A percentile compares a stretch with the other conserved stretches of the same genome.
Evolutionary conservation across 495 filamentous ascomycete genomes (phyloP).

Genomic region (Evernia prunastri): DNA sequence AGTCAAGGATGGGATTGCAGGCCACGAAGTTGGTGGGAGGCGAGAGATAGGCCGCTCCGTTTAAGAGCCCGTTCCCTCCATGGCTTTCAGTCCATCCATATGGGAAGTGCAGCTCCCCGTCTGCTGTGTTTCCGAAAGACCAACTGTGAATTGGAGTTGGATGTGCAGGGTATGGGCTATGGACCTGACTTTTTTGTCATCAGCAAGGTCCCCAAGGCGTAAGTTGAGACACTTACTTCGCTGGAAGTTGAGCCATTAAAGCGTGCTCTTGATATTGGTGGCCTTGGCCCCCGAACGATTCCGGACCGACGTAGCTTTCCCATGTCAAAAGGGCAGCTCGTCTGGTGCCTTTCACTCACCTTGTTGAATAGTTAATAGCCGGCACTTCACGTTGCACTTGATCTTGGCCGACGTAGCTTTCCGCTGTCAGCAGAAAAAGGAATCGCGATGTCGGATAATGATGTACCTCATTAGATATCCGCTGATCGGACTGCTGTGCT

Average conservation of each 20-base stretch:
- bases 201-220: background rate
- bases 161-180: background rate
- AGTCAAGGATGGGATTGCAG: background rate
- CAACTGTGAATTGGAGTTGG: background rate
- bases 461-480: background rate
- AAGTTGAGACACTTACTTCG: background rate
- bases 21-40: background rate
- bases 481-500: background rate
- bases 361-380: background rate
- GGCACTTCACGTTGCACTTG: background rate
- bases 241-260: background rate
- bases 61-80: background rate
- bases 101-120: background rate
- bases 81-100: background rate
- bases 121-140: background rate
- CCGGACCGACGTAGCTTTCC: background rate
- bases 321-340: background rate
- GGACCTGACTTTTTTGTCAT: background rate
- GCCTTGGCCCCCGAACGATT: background rate
- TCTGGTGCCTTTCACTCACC: background rate
- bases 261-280: background rate
- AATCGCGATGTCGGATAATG: background rate
- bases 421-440: background rate
- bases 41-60: background rate
- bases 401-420: background rate